phyloP scores from a whole-genome alignment of 2,329 filamentous ascomycete species.

The Paramyrothecium roridum region DNA sequence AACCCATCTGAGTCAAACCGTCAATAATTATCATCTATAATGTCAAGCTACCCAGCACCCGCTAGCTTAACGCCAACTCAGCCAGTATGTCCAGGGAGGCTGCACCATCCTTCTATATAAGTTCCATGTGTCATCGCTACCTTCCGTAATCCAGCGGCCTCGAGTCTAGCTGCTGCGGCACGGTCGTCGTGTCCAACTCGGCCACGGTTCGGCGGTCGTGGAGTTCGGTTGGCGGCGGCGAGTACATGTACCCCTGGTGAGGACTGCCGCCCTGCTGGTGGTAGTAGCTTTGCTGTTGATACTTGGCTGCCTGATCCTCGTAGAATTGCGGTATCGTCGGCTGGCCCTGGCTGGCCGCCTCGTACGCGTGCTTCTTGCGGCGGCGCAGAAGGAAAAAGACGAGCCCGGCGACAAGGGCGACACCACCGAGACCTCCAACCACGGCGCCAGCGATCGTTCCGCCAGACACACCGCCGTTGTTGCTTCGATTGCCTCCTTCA shows the following conservation, averaged over 20 bases:
- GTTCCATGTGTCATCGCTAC: too few species aligned
- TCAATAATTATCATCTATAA: too few species aligned
- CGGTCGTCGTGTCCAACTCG: neutral
- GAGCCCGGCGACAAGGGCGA: constrained; percentile 1
- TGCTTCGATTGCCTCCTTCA: neutral
- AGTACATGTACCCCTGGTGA: neutral
- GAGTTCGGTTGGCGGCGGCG: neutral
- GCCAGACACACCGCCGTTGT: constrained; percentile 1
- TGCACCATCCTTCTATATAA: neutral
- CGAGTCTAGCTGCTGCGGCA: neutral
- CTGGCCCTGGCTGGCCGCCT: constrained; percentile 1
- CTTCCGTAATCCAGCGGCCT: neutral
- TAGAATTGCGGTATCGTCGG: neutral
- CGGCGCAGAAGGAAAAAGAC: constrained; percentile 5
- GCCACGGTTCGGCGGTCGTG: too few species aligned
- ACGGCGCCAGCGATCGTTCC: constrained; percentile 7
- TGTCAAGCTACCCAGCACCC: too few species aligned
- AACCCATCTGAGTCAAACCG: too few species aligned
- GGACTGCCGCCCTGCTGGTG: neutral
- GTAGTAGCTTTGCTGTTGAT: neutral
- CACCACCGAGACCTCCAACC: constrained; percentile 1
- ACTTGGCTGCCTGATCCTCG: neutral
- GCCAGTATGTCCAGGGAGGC: neutral
- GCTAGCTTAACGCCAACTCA: too few species aligned
- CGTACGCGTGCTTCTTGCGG: constrained; percentile 1